Percentiles rank a stretch among this genome's conserved stretches.
These are phyloP conservation scores for Aotearoamyces nothofagi DNA, from an alignment of 2,329 filamentous ascomycete genomes.

Conservation along the genomic window DNA sequence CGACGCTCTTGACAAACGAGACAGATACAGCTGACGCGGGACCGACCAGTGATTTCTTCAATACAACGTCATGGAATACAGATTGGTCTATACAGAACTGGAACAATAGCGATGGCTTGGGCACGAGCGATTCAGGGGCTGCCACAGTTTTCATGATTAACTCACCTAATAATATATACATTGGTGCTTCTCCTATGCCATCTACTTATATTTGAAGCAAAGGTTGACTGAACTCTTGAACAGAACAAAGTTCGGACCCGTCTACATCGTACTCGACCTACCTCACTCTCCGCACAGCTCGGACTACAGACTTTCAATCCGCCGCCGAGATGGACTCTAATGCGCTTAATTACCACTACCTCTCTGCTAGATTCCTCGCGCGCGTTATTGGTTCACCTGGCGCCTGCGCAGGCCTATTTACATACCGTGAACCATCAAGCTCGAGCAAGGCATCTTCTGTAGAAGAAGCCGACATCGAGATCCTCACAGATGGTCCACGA, in stretches of 20 bases:
- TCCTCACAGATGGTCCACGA: constrained; percentile 13
- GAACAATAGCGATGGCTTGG: constrained; percentile 3
- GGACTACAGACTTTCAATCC: constrained; percentile 14
- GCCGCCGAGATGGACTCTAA: constrained; percentile 15
- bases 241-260: constrained; percentile 4
- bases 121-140: background rate
- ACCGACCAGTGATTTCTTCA: constrained; percentile 3
- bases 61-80: background rate
- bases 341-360: constrained; percentile 13
- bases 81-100: constrained; percentile 4
- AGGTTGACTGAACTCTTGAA: no score
- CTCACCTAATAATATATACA: constrained; percentile 5
- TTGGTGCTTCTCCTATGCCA: constrained; percentile 1
- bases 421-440: constrained; percentile 9
- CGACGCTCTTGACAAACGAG: background rate
- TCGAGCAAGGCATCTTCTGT: constrained; percentile 5
- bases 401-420: constrained; percentile 18
- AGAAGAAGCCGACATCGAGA: constrained; percentile 19
- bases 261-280: constrained; percentile 8
- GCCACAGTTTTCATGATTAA: constrained; percentile 3
- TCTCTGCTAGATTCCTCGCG: constrained; percentile 15
- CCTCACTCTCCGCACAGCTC: constrained; percentile 17
- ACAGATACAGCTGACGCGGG: background rate
- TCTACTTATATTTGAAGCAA: no score
- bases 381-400: constrained; percentile 15